These are phyloP conservation scores for Tephrocybe sp. DNA, from an alignment of 768 basidiomycete genomes.

Conservation along the genomic window DNA sequence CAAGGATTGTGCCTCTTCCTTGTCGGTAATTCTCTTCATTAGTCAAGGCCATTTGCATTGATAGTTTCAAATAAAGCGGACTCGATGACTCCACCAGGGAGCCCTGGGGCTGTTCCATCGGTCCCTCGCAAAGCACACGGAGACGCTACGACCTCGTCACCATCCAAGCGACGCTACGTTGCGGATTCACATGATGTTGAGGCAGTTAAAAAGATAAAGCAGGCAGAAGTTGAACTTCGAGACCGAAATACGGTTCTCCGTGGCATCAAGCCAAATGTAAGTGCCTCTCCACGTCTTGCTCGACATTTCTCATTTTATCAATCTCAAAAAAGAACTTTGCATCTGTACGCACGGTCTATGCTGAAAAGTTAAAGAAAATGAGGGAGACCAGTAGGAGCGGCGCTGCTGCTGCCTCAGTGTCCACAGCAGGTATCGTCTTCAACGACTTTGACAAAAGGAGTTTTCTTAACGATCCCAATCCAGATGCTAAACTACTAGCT, in stretches of 20 bases:
- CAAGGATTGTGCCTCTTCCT: constrained; percentile 45
- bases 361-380: constrained; percentile 77
- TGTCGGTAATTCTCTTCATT: constrained; percentile 28
- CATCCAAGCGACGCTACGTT: constrained; percentile 74
- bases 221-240: constrained; percentile 73
- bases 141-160: constrained; percentile 37
- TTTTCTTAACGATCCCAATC: too few relatives aligned
- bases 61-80: constrained; percentile 29
- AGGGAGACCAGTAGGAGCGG: constrained; percentile 64
- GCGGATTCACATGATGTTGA: constrained; percentile 77
- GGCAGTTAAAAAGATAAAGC: constrained; percentile 80
- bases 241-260: constrained; percentile 83
- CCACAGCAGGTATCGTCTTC: constrained; percentile 33
- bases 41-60: not conserved
- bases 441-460: not conserved
- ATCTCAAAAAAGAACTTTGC: constrained; percentile 71
- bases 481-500: constrained; percentile 58
- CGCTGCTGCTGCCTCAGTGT: constrained; percentile 29
- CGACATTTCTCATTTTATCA: not conserved
- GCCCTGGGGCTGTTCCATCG: constrained; percentile 26
- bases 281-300: constrained; percentile 21
- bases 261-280: constrained; percentile 80
- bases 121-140: constrained; percentile 27
- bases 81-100: constrained; percentile 49
- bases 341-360: constrained; percentile 58